Percentiles rank a stretch among this genome's conserved stretches.
Evolutionary conservation across 257 asterid species (phyloP).

Genomic region (Solanum chiquidenum): DNA sequence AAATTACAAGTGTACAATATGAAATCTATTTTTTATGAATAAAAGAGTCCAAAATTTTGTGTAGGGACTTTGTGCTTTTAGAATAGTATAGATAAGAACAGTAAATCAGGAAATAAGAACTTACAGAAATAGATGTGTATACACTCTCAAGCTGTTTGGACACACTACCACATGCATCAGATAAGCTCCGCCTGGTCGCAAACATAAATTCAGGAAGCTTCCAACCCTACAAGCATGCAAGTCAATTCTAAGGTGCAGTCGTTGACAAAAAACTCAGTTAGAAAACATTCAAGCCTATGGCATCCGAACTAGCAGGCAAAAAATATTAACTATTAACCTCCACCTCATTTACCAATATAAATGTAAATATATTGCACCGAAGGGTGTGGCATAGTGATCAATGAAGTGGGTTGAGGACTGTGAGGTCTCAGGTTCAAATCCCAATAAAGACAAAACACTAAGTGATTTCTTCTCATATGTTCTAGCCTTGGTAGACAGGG

Average conservation of each 20-base stretch:
- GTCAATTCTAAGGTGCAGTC: neutral
- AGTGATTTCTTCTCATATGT: neutral
- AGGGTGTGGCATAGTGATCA: neutral
- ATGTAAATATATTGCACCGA: neutral
- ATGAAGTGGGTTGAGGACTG: neutral
- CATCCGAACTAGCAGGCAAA: neutral
- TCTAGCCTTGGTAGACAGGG: neutral
- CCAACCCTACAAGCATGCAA: constrained; percentile 65
- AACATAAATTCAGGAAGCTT: constrained; percentile 83
- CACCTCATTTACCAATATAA: neutral
- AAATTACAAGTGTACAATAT: neutral
- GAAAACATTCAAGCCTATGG: neutral
- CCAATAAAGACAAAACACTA: neutral
- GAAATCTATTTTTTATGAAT: neutral
- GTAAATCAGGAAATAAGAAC: constrained; percentile 15
- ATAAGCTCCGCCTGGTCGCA: constrained; percentile 80
- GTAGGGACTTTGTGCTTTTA: neutral
- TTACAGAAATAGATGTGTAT: constrained; percentile 58
- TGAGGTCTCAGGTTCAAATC: neutral
- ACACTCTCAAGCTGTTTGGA: constrained; percentile 74
- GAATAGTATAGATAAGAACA: neutral
- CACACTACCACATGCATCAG: constrained; percentile 74
- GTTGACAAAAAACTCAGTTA: neutral
- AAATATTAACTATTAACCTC: neutral
- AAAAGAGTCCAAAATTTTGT: neutral